Conservation (phyloP, 352 stramenopile genomes). For the Phytophthora brassicae region DNA sequence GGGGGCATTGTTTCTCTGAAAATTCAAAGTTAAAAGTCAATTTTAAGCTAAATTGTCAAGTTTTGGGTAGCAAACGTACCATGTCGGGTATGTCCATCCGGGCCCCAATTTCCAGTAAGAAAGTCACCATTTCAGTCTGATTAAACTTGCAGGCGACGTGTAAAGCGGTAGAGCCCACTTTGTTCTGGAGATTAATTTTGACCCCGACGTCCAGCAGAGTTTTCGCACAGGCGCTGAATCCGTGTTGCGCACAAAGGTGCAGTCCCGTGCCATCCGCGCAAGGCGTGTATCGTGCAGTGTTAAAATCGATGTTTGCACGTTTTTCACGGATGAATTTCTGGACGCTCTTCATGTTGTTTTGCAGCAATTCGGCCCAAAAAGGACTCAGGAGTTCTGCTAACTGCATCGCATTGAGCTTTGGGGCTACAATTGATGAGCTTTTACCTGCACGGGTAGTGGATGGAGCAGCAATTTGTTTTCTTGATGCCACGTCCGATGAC, state of each 20-base stretch:
- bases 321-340: constrained; percentile 45
- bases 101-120: constrained; percentile 39
- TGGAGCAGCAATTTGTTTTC: not conserved
- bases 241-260: constrained; percentile 62
- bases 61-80: constrained; percentile 30
- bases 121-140: constrained; percentile 35
- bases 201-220: constrained; percentile 41
- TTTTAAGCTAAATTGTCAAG: too few relatives aligned
- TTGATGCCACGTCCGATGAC: constrained; percentile 2
- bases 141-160: constrained; percentile 62
- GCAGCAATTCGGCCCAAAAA: constrained; percentile 55
- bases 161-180: constrained; percentile 56
- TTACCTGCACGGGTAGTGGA: not conserved
- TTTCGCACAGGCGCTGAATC: constrained; percentile 39
- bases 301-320: constrained; percentile 44
- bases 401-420: constrained; percentile 49
- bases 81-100: constrained; percentile 52
- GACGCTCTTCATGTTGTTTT: constrained; percentile 50
- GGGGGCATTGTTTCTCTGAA: constrained; percentile 40
- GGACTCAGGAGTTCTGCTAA: constrained; percentile 41
- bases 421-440: not conserved
- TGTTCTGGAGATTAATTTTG: constrained; percentile 47
- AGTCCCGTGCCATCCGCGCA: constrained; percentile 48
- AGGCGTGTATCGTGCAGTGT: constrained; percentile 35
- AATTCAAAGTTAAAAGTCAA: too few relatives aligned